Evolutionary conservation across 2,329 filamentous ascomycete genomes (phyloP).

Genomic region (Arthrinium phaeospermum): DNA sequence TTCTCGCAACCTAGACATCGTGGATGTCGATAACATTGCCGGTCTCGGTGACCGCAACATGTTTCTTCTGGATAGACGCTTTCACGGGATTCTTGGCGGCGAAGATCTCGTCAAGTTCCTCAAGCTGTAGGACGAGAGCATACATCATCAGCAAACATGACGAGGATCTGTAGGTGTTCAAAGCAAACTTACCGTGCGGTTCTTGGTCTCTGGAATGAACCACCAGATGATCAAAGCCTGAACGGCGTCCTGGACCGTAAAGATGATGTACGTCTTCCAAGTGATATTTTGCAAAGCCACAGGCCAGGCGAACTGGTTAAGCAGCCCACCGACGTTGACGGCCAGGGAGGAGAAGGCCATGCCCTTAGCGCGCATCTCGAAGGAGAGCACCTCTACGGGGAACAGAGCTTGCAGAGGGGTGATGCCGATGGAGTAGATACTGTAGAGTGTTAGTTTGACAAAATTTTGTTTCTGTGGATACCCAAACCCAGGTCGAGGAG

Average conservation of each 20-base stretch:
- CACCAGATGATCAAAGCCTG: conserved; percentile 50
- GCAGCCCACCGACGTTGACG: conserved; percentile 49
- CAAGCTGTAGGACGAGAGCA: conserved; percentile 36
- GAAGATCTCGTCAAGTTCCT: conserved; percentile 56
- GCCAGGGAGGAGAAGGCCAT: conserved; percentile 51
- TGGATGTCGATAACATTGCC: conserved; percentile 32
- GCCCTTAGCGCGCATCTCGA: conserved; percentile 55
- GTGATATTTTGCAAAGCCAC: conserved; percentile 52
- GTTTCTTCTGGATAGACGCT: conserved; percentile 45
- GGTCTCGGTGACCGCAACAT: conserved; percentile 38
- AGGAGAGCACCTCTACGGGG: conserved; percentile 52
- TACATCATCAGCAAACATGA: neutral
- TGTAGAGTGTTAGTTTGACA: conserved; percentile 32
- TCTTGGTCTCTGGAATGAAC: conserved; percentile 54
- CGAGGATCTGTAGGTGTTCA: neutral
- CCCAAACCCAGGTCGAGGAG: too few species aligned
- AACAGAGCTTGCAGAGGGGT: conserved; percentile 47
- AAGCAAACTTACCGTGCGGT: conserved; percentile 41
- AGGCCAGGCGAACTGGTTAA: conserved; percentile 50
- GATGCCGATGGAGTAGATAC: conserved; percentile 52
- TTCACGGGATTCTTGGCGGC: conserved; percentile 45
- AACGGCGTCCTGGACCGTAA: conserved; percentile 48
- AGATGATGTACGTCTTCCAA: conserved; percentile 58
- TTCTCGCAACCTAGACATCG: conserved; percentile 19
- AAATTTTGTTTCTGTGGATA: neutral